Evolutionary conservation across 164 flowering plant genomes (phyloP).

Genomic region (Liriodendron chinense): DNA sequence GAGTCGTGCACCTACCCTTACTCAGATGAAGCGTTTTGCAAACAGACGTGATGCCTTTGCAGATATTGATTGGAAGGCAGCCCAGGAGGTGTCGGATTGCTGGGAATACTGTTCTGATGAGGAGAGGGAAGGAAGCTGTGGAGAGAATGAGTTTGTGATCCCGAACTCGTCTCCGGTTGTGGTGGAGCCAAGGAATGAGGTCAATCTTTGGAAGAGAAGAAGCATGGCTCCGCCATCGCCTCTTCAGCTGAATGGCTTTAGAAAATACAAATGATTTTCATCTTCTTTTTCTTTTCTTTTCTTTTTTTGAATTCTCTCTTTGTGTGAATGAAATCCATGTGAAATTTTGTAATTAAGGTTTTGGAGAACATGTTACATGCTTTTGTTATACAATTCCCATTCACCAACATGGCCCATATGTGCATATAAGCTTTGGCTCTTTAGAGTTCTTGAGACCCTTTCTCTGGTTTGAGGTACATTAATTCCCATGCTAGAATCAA

Average conservation of each 20-base stretch:
- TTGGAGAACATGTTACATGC: too few species aligned
- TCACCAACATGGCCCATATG: too few species aligned
- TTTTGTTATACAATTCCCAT: too few species aligned
- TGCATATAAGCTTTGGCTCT: too few species aligned
- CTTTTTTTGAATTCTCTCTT: too few species aligned
- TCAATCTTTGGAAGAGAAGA: slow-evolving; percentile 78
- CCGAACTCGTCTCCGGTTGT: slow-evolving; percentile 56
- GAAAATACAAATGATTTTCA: too few species aligned
- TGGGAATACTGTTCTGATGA: slow-evolving; percentile 40
- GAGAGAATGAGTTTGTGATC: slow-evolving; percentile 6
- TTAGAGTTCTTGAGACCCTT: too few species aligned
- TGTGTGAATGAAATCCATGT: too few species aligned
- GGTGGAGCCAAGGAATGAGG: slow-evolving; percentile 56
- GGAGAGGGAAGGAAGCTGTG: slow-evolving; percentile 14
- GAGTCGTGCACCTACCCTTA: slow-evolving; percentile 30
- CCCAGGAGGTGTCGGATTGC: slow-evolving; percentile 18
- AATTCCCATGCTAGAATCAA: too few species aligned
- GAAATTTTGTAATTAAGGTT: too few species aligned
- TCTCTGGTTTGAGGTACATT: too few species aligned
- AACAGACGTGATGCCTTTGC: slow-evolving; percentile 56
- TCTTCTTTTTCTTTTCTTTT: too few species aligned
- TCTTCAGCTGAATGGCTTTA: slow-evolving; percentile 30
- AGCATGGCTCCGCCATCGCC: slow-evolving; percentile 60
- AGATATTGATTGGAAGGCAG: slow-evolving; percentile 62
- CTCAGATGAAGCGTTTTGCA: slow-evolving; percentile 62